Evolutionary conservation across 2,329 filamentous ascomycete genomes (phyloP).

Genomic region (Nemania sp.): DNA sequence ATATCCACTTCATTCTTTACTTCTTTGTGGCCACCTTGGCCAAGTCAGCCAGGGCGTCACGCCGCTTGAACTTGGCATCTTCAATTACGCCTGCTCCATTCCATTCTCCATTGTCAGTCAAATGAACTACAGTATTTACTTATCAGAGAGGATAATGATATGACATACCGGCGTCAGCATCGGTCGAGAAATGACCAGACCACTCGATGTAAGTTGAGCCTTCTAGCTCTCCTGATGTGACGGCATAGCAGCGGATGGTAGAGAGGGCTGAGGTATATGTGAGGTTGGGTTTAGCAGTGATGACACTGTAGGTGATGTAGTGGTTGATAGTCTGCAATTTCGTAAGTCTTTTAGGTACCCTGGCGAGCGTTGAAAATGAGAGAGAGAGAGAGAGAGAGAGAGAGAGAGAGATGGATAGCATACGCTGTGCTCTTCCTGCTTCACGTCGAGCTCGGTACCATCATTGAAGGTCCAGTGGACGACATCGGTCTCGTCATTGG

Average conservation of each 20-base stretch:
- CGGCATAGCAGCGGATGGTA: slow-evolving; percentile 72
- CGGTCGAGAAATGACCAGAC: slow-evolving; percentile 76
- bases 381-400: not conserved
- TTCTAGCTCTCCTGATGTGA: slow-evolving; percentile 75
- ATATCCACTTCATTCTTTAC: slow-evolving; percentile 32
- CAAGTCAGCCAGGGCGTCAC: slow-evolving; percentile 75
- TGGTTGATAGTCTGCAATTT: slow-evolving; percentile 72
- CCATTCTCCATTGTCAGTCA: slow-evolving; percentile 37
- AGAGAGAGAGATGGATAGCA: slow-evolving; percentile 43
- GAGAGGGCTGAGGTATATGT: slow-evolving; percentile 74
- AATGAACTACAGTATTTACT: not conserved
- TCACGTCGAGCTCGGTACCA: slow-evolving; percentile 75
- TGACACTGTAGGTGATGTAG: slow-evolving; percentile 80
- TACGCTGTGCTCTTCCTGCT: slow-evolving; percentile 81
- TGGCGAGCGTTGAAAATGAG: not conserved
- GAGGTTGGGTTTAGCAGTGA: slow-evolving; percentile 73
- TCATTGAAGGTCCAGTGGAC: slow-evolving; percentile 79
- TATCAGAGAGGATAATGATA: not conserved
- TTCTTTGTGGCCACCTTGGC: slow-evolving; percentile 62
- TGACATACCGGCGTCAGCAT: slow-evolving; percentile 73
- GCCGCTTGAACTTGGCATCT: slow-evolving; percentile 81
- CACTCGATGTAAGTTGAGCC: slow-evolving; percentile 76
- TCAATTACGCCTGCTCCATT: slow-evolving; percentile 80
- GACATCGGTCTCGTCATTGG: slow-evolving; percentile 73
- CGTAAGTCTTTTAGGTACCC: slow-evolving; percentile 16